Conservation (phyloP, 2,329 filamentous ascomycete species). For the Teratosphaeria epicoccoides region DNA sequence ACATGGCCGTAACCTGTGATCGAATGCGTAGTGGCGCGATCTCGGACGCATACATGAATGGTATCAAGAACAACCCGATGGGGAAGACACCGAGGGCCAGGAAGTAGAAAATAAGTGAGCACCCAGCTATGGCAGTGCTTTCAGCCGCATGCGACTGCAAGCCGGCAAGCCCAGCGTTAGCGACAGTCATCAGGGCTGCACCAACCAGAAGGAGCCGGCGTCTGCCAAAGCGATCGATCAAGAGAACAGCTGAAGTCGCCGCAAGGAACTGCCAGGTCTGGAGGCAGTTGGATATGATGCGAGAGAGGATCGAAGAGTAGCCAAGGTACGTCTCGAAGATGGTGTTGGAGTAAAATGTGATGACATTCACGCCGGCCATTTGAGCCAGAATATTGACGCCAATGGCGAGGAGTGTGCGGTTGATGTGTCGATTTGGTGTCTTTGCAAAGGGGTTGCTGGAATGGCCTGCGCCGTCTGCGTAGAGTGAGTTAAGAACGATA, state of each 20-base stretch:
- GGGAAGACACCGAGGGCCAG: constrained; percentile 18
- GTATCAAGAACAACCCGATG: constrained; percentile 21
- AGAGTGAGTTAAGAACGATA: constrained; percentile 13
- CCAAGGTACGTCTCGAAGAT: constrained; percentile 14
- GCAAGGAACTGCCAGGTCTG: constrained; percentile 21
- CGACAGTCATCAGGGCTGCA: constrained; percentile 18
- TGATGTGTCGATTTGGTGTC: constrained; percentile 16
- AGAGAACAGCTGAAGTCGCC: constrained; percentile 17
- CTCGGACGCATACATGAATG: constrained; percentile 26
- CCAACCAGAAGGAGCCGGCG: constrained; percentile 20
- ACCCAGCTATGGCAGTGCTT: constrained; percentile 13
- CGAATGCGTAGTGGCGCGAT: constrained; percentile 23
- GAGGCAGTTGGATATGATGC: constrained; percentile 17
- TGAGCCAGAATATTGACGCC: constrained; percentile 18
- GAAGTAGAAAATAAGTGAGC: constrained; percentile 19
- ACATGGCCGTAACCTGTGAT: constrained; percentile 24
- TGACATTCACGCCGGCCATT: constrained; percentile 17
- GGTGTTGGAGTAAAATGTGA: constrained; percentile 20
- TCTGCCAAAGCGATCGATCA: constrained; percentile 22
- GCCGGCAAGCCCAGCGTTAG: constrained; percentile 15
- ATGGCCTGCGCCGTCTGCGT: constrained; percentile 13
- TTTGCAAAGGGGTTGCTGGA: constrained; percentile 16
- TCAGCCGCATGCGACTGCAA: constrained; percentile 10
- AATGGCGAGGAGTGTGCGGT: constrained; percentile 17
- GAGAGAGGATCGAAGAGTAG: constrained; percentile 11